A percentile compares a stretch with the other conserved stretches of the same genome.
Conservation (phyloP, 2,329 filamentous ascomycete species). For the Fusarium paranaense region DNA sequence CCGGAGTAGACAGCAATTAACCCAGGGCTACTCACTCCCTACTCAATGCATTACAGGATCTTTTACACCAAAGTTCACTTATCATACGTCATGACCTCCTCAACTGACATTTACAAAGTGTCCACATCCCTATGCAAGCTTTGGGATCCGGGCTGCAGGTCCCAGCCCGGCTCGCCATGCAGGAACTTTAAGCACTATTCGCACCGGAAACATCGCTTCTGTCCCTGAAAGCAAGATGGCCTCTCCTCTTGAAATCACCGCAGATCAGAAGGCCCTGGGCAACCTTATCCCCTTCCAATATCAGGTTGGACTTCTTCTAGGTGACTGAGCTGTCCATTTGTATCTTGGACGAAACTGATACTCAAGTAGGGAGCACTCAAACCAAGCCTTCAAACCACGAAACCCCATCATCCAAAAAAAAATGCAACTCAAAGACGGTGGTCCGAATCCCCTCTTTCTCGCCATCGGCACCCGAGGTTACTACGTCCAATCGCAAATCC, state of each 20-base stretch:
- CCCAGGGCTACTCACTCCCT: too few relatives aligned
- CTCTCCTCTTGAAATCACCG: background rate
- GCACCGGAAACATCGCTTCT: background rate
- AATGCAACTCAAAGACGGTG: background rate
- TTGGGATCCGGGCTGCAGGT: background rate
- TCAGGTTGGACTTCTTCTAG: background rate
- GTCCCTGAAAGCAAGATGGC: background rate
- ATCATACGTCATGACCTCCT: background rate
- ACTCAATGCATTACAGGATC: background rate
- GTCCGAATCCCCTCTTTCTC: background rate
- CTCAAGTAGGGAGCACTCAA: rapidly evolving
- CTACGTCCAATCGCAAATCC: slow-evolving; percentile 7
- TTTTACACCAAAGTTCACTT: rapidly evolving
- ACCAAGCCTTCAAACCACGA: background rate
- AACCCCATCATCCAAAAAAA: background rate
- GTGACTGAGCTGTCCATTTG: background rate
- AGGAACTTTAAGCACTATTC: background rate
- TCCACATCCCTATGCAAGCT: background rate
- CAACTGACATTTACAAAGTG: rapidly evolving
- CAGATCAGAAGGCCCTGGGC: too few relatives aligned
- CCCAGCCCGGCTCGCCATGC: background rate
- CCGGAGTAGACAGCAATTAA: background rate
- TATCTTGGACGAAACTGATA: background rate
- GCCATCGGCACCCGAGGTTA: slow-evolving; percentile 1
- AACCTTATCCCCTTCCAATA: background rate